phyloP scores from a whole-genome alignment of 441 rosid genomes.

The Erodium moschatum region DNA sequence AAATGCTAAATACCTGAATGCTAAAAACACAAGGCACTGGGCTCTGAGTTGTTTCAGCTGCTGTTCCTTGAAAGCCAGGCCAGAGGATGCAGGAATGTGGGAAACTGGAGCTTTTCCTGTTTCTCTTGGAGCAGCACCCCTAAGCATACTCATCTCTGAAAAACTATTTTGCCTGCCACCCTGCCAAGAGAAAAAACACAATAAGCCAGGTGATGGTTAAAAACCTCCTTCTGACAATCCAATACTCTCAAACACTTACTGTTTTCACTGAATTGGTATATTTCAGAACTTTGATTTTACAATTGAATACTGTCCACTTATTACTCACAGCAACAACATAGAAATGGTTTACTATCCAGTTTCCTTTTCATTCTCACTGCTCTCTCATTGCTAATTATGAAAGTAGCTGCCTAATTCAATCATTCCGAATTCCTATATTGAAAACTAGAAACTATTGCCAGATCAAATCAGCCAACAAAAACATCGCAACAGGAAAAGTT shows the following conservation, averaged over 20 bases:
- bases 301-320: background rate
- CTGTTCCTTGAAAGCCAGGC: constrained; percentile 77
- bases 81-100: constrained; percentile 34
- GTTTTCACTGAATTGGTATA: background rate
- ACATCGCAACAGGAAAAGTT: background rate
- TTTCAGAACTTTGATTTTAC: background rate
- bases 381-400: background rate
- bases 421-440: background rate
- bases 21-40: constrained; percentile 88
- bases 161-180: constrained; percentile 42
- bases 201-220: background rate
- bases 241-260: background rate
- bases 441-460: constrained; percentile 3
- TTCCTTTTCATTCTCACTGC: background rate
- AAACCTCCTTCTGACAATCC: background rate
- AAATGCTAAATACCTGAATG: constrained; percentile 52
- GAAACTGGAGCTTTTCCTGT: constrained; percentile 56
- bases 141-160: constrained; percentile 40
- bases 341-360: background rate
- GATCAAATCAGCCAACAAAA: background rate
- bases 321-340: background rate
- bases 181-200: constrained; percentile 27
- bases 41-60: constrained; percentile 94
- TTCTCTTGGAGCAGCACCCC: constrained; percentile 48
- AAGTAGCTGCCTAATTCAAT: background rate